Base-by-base conservation (phyloP, 176 grass and related monocot species). In the Aechmea fasciata region DNA sequence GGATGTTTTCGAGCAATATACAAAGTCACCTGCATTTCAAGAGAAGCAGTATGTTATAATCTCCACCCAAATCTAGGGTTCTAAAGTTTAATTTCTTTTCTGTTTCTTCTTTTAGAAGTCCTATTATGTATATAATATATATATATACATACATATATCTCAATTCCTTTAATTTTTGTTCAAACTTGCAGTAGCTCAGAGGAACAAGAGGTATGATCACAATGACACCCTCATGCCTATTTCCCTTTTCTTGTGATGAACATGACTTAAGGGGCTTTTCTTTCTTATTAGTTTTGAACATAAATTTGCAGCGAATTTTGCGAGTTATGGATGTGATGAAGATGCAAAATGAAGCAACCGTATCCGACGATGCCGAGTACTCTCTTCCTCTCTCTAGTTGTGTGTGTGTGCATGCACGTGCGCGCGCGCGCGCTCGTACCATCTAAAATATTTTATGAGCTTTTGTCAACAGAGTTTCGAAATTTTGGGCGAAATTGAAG, bases 131-230 rank as follows among this genome's bases (percentile, higher is more conserved):
- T 33, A 6, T n/a, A n/a, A n/a, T n/a, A n/a, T n/a, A n/a, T n/a
- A n/a, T n/a, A n/a, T n/a, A n/a, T n/a, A n/a, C n/a, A n/a, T 33
- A 6, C 5, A 33, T 33, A 41, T 41, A 0, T 67, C 11, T 14
- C 26, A n/a, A 66, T 66, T 13, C 0, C 28, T 66, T 29, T 29
- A 23, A 15, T 13, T 66, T 22, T 47, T 15, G 64, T 24, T 14
- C 11, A 66, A 66, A 47, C 64, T 14, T 66, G 29, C 65, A 67
- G 65, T 67, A 67, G 15, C 48, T n/a, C 2, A 49, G 25, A 0
- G 25, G 13, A 67, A 67, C 65, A 67, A 67, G 65, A 67, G 65
- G 65, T 67, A 67, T 19, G 65, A 8, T 47, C 29, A 23, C 11
- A 49, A 33, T 48, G 65, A 48, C 65, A 3, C 11, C 13, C 3